These are phyloP conservation scores for Flaveria ramosissima DNA, from an alignment of 129 eudicot species.

Conservation along the genomic window DNA sequence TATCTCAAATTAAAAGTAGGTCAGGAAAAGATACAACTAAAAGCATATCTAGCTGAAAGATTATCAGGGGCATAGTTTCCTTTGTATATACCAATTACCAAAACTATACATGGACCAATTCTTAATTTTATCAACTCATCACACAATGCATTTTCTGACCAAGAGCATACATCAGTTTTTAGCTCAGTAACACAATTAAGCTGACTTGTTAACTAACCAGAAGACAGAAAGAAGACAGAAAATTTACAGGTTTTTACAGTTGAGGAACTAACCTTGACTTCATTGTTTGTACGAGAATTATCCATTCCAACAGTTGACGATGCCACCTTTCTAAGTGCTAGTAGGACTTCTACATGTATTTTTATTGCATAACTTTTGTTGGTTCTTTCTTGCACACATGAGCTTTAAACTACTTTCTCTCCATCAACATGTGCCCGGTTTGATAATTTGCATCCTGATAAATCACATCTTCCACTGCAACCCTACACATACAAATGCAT, in stretches of 20 bases:
- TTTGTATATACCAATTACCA: neutral
- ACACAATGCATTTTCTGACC: neutral
- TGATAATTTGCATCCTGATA: too few relatives aligned
- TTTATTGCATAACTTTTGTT: too few relatives aligned
- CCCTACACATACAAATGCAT: too few relatives aligned
- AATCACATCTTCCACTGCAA: too few relatives aligned
- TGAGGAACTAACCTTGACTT: slow-evolving; percentile 45
- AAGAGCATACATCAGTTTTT: too few relatives aligned
- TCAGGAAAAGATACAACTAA: neutral
- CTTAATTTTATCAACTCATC: slow-evolving; percentile 22
- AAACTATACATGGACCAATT: slow-evolving; percentile 5
- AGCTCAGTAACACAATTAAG: slow-evolving; percentile 14
- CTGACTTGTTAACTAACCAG: neutral
- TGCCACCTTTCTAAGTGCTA: slow-evolving; percentile 64
- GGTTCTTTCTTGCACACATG: too few relatives aligned
- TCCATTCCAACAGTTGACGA: slow-evolving; percentile 42
- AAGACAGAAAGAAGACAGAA: too few relatives aligned
- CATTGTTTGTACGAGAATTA: slow-evolving; percentile 33
- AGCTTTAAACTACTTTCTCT: too few relatives aligned
- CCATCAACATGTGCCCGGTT: too few relatives aligned
- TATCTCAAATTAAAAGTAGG: neutral
- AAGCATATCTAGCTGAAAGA: neutral
- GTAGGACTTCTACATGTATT: slow-evolving; percentile 55
- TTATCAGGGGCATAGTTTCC: neutral
- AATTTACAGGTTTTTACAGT: too few relatives aligned